Conservation (phyloP, 1,139 yeast genomes). For the Protomyces gravidus region DNA sequence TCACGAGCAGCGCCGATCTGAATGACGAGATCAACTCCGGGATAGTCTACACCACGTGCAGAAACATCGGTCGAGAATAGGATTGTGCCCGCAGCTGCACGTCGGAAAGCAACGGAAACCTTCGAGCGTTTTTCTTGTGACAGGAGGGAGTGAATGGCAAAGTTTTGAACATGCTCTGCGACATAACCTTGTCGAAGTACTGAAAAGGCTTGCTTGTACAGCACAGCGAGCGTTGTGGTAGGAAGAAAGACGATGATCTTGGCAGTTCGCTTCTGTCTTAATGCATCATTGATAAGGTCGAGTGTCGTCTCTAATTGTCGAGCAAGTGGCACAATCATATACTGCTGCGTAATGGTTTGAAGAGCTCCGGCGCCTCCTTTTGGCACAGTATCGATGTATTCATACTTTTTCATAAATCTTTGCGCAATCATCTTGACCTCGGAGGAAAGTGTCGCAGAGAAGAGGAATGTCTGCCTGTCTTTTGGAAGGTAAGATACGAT, state of each 20-base stretch:
- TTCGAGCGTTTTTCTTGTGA: constrained; percentile 68
- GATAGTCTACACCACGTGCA: constrained; percentile 89
- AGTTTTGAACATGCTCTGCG: constrained; percentile 46
- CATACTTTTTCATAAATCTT: constrained; percentile 53
- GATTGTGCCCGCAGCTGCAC: constrained; percentile 50
- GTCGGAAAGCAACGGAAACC: constrained; percentile 61
- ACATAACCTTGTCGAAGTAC: constrained; percentile 76
- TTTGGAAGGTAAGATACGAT: constrained; percentile 72
- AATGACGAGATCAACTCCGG: constrained; percentile 84
- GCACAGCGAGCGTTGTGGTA: constrained; percentile 24
- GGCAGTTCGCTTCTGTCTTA: constrained; percentile 1
- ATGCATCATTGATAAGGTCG: constrained; percentile 15
- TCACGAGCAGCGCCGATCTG: constrained; percentile 51
- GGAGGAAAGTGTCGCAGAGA: constrained; percentile 82
- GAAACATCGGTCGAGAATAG: constrained; percentile 60
- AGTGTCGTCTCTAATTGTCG: constrained; percentile 11
- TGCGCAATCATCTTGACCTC: constrained; percentile 70
- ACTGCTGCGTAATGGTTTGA: constrained; percentile 20
- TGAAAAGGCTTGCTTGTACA: constrained; percentile 52
- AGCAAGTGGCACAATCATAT: constrained; percentile 8
- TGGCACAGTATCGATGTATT: constrained; percentile 73
- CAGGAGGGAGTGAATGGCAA: constrained; percentile 69
- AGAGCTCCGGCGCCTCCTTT: constrained; percentile 18
- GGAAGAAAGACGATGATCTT: constrained; percentile 29
- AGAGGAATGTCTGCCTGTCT: constrained; percentile 88